Percentiles rank a stretch among this genome's conserved stretches.
phyloP scores from a whole-genome alignment of 2,329 filamentous ascomycete genomes.

The Beauveria varroae region DNA sequence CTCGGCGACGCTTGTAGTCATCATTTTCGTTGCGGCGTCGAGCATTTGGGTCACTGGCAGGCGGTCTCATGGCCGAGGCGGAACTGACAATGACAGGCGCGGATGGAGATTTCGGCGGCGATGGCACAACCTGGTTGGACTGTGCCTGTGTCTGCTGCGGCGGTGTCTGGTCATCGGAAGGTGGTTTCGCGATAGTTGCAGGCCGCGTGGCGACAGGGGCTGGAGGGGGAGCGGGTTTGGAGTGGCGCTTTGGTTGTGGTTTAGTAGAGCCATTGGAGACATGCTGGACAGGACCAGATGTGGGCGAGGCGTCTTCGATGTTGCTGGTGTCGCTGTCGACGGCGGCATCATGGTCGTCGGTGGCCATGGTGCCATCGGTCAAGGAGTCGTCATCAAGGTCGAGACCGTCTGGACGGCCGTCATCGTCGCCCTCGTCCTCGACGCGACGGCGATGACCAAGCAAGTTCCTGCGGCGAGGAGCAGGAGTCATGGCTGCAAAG shows the following conservation, averaged over 20 bases:
- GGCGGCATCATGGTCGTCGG: slow-evolving; percentile 52
- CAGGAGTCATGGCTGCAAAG: slow-evolving; percentile 33
- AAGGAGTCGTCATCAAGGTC: slow-evolving; percentile 59
- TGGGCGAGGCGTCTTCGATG: slow-evolving; percentile 49
- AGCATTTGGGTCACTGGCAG: slow-evolving; percentile 49
- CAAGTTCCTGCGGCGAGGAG: slow-evolving; percentile 54
- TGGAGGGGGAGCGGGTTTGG: not conserved
- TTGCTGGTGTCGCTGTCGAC: slow-evolving; percentile 60
- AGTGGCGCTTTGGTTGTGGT: slow-evolving; percentile 24
- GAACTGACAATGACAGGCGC: slow-evolving; percentile 50
- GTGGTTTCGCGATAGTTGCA: not conserved
- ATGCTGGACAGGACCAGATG: slow-evolving; percentile 34
- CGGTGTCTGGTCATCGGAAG: not conserved
- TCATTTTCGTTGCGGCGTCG: slow-evolving; percentile 79
- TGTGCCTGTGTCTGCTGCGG: not conserved
- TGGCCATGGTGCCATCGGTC: slow-evolving; percentile 55
- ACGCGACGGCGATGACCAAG: slow-evolving; percentile 61
- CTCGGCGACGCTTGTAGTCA: slow-evolving; percentile 79
- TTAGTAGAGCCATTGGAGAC: slow-evolving; percentile 35
- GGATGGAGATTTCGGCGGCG: slow-evolving; percentile 32
- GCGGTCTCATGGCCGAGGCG: slow-evolving; percentile 40
- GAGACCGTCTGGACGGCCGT: slow-evolving; percentile 46
- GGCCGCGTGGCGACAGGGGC: not conserved
- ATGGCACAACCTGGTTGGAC: slow-evolving; percentile 19
- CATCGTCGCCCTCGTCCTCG: slow-evolving; percentile 65